Evolutionary conservation across 192 early-diverging fungal species (phyloP).

Genomic region (Coemansia sp.): DNA sequence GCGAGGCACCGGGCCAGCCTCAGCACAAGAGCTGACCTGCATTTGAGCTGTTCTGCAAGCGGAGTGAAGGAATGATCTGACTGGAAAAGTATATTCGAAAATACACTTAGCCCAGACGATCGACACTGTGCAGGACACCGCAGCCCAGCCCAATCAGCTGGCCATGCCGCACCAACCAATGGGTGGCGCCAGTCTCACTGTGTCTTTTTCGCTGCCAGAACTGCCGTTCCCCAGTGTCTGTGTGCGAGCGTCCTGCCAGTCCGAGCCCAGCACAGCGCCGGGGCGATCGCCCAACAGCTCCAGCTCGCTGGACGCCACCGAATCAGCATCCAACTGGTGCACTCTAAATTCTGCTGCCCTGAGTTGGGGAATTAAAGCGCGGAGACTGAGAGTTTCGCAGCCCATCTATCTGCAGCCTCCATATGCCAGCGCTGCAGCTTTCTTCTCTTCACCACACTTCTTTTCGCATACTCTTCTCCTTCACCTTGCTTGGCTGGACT

Average conservation of each 20-base stretch:
- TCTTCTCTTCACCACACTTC: not conserved
- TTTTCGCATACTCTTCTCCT: conserved; percentile 2
- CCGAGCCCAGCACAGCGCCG: not conserved
- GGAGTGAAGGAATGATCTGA: too few relatives aligned
- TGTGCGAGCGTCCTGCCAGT: not conserved
- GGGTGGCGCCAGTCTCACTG: conserved; percentile 8
- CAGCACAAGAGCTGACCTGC: too few relatives aligned
- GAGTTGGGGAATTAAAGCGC: not conserved
- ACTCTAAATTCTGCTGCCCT: conserved; percentile 1
- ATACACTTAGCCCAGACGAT: not conserved
- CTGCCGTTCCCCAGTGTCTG: not conserved
- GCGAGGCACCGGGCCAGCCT: too few relatives aligned
- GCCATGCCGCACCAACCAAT: conserved; percentile 9
- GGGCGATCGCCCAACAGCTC: conserved; percentile 6
- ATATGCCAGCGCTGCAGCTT: not conserved
- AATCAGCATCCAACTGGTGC: not conserved
- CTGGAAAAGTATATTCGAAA: too few relatives aligned
- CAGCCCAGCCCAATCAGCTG: conserved; percentile 5
- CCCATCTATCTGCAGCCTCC: conserved; percentile 9
- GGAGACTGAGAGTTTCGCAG: not conserved
- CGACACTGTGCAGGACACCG: conserved; percentile 7
- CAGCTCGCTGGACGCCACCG: conserved; percentile 5
- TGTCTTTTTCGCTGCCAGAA: too few relatives aligned
- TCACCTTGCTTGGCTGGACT: conserved; percentile 13
- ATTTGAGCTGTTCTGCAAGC: too few relatives aligned